Percentiles rank a stretch among this genome's conserved stretches.
These are phyloP conservation scores for Ceratorhiza oryzae-sativae DNA, from an alignment of 1,284 basidiomycete species.

Conservation along the genomic window DNA sequence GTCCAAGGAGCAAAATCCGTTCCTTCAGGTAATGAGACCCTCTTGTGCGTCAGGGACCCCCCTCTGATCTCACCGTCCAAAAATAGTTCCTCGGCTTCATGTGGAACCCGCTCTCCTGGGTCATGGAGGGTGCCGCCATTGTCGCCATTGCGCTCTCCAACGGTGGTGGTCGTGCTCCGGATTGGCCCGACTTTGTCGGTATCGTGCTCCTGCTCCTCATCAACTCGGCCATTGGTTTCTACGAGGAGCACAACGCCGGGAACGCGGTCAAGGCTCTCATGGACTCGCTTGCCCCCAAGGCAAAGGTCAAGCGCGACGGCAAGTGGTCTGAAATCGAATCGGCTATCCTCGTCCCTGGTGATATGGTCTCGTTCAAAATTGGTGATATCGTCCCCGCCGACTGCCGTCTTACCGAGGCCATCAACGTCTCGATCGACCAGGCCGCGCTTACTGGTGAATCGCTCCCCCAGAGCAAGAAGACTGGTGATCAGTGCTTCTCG, in stretches of 20 bases:
- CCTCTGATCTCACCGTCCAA: conserved; percentile 47
- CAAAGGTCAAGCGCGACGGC: conserved; percentile 86
- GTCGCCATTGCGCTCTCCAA: conserved; percentile 97
- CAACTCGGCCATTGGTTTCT: conserved; percentile 98
- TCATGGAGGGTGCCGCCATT: conserved; percentile 98
- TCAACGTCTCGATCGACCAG: conserved; percentile 97
- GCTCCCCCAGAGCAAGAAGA: conserved; percentile 88
- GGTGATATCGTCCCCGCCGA: conserved; percentile 97
- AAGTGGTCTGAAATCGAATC: conserved; percentile 90
- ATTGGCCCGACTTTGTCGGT: conserved; percentile 98
- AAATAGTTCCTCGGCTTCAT: conserved; percentile 92
- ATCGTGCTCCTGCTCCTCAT: conserved; percentile 90
- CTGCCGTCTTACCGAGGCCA: conserved; percentile 91
- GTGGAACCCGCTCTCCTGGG: conserved; percentile 99
- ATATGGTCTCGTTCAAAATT: conserved; percentile 96
- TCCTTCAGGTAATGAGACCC: conserved; percentile 72
- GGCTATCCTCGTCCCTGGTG: conserved; percentile 87
- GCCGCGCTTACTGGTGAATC: conserved; percentile 97
- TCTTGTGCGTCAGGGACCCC: neutral
- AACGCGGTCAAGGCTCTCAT: conserved; percentile 99
- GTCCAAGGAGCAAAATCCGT: conserved; percentile 84
- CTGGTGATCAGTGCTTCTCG: conserved; percentile 96
- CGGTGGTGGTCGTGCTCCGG: conserved; percentile 84
- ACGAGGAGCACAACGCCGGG: conserved; percentile 96
- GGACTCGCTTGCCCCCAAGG: conserved; percentile 98